Conservation (phyloP, 2,329 filamentous ascomycete species). For the Arthrobotrys sphaeroides region DNA sequence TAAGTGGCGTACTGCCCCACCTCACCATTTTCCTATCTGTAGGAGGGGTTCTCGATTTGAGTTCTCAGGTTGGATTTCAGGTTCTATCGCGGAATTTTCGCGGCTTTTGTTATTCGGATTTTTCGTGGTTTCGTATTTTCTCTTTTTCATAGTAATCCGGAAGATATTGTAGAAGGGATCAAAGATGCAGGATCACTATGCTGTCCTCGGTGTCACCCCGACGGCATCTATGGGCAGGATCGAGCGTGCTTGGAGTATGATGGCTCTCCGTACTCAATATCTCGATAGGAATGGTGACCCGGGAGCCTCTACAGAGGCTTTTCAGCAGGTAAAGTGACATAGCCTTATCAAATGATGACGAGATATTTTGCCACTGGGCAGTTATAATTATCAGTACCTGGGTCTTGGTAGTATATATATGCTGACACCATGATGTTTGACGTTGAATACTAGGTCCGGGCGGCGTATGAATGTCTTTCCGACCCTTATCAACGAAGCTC, state of each 20-base stretch:
- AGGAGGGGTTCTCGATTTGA: too few relatives aligned
- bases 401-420: neutral
- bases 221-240: constrained; percentile 8
- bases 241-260: neutral
- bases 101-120: too few relatives aligned
- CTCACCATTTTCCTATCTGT: too few relatives aligned
- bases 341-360: too few relatives aligned
- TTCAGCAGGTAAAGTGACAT: constrained; percentile 20
- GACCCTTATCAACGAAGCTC: neutral
- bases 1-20: too few relatives aligned
- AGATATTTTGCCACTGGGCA: too few relatives aligned
- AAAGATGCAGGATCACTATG: constrained; percentile 15
- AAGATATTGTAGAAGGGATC: neutral
- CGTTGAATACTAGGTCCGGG: neutral
- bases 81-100: too few relatives aligned
- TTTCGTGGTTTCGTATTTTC: too few relatives aligned
- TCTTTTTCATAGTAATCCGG: too few relatives aligned
- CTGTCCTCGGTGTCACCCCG: neutral
- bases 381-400: too few relatives aligned
- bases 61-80: too few relatives aligned
- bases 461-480: constrained; percentile 27
- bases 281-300: constrained; percentile 21
- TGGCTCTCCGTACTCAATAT: constrained; percentile 8
- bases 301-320: neutral
- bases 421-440: neutral